These are phyloP conservation scores for Blastobotrys ciferrii DNA, from an alignment of 1,139 yeast genomes.

Conservation along the genomic window DNA sequence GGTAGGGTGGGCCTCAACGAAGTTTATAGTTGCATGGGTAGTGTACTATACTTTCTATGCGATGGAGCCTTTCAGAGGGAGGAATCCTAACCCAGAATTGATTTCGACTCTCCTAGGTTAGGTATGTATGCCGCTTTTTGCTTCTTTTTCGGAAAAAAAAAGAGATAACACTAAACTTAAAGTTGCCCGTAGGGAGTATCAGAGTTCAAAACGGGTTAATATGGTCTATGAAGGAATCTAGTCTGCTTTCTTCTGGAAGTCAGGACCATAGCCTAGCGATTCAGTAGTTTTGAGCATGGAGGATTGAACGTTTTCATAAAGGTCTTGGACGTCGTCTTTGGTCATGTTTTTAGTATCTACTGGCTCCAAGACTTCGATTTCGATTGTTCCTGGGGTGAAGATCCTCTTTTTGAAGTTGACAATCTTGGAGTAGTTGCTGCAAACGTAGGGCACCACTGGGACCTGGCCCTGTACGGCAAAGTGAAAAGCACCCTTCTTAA, in stretches of 20 bases:
- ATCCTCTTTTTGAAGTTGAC: slow-evolving; percentile 56
- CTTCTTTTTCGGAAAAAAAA: no score
- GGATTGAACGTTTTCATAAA: slow-evolving; percentile 42
- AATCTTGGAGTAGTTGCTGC: slow-evolving; percentile 76
- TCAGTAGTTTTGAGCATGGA: slow-evolving; percentile 42
- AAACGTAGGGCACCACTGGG: slow-evolving; percentile 85
- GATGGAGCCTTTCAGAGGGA: no score
- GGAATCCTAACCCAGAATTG: no score
- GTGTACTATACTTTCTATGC: no score
- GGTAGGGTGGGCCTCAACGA: no score
- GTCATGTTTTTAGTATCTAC: slow-evolving; percentile 57
- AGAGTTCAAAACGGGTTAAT: no score
- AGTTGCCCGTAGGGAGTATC: no score
- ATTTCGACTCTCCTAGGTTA: no score
- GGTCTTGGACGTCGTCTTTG: slow-evolving; percentile 54
- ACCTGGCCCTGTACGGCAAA: slow-evolving; percentile 89
- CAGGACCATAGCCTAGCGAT: slow-evolving; percentile 33
- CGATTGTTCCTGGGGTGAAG: slow-evolving; percentile 54
- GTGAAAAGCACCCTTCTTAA: slow-evolving; percentile 97
- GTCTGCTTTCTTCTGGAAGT: slow-evolving; percentile 8
- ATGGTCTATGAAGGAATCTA: neutral
- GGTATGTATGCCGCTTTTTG: no score
- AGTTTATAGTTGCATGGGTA: no score
- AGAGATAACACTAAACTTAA: no score
- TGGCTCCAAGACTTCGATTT: slow-evolving; percentile 66